These are phyloP conservation scores for Westerdykella sp. DNA, from an alignment of 2,329 filamentous ascomycete species.

Conservation along the genomic window DNA sequence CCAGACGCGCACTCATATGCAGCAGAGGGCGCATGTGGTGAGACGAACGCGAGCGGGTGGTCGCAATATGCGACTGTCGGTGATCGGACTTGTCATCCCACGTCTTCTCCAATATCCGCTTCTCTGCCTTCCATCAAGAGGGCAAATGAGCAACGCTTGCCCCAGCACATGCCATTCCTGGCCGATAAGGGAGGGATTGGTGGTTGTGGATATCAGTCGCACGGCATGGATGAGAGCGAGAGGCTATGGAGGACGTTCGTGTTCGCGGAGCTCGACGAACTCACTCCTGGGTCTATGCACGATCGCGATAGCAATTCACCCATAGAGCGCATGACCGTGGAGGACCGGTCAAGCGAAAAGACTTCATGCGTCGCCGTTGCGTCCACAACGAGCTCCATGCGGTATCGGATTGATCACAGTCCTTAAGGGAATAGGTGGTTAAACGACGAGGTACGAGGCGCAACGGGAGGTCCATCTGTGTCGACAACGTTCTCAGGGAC, in stretches of 20 bases:
- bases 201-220: neutral
- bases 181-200: neutral
- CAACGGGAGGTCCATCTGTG: constrained; percentile 11
- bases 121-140: constrained; percentile 21
- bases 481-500: constrained; percentile 8
- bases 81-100: constrained; percentile 12
- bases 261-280: constrained; percentile 17
- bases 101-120: constrained; percentile 15
- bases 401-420: constrained; percentile 4
- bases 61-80: constrained; percentile 24
- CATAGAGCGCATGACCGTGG: neutral
- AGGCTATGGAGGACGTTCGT: constrained; percentile 30
- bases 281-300: constrained; percentile 4
- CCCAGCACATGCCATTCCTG: no score
- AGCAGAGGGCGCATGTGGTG: no score
- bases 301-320: constrained; percentile 1
- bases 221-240: constrained; percentile 14
- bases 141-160: constrained; percentile 1
- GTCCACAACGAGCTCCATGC: constrained; percentile 3
- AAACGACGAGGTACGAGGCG: constrained; percentile 20
- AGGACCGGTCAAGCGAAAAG: constrained; percentile 7
- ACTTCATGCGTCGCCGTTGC: constrained; percentile 15
- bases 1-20: no score
- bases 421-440: constrained; percentile 11
- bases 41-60: constrained; percentile 3